Evolutionary conservation across 345 rosid species (phyloP).

Genomic region (Carallia pectinifolia): DNA sequence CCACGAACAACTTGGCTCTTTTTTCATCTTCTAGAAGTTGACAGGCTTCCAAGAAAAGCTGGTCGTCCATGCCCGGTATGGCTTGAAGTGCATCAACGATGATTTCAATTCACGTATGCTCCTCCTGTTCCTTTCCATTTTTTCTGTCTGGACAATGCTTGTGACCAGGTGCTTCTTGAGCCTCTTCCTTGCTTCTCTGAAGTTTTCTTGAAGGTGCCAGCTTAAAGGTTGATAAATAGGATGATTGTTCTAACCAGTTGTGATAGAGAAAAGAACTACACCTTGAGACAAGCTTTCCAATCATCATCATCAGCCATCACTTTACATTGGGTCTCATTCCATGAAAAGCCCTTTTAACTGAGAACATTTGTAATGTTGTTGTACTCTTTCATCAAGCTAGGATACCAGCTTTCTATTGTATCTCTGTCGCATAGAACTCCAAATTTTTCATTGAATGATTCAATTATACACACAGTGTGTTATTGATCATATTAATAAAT

Average conservation of each 20-base stretch:
- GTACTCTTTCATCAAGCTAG: conserved; percentile 27
- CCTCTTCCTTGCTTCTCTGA: conserved; percentile 21
- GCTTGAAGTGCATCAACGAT: conserved; percentile 50
- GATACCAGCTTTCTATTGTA: conserved; percentile 16
- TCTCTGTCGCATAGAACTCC: conserved; percentile 22
- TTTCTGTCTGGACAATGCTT: conserved; percentile 6
- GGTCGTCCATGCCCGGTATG: conserved; percentile 46
- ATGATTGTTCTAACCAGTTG: not conserved
- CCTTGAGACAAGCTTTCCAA: conserved; percentile 28
- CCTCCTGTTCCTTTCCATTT: conserved; percentile 2
- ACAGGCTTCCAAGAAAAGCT: conserved; percentile 49
- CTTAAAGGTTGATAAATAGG: not conserved
- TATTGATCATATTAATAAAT: too few relatives aligned
- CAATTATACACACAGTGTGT: not conserved
- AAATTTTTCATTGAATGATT: conserved; percentile 21
- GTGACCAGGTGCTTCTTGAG: conserved; percentile 11
- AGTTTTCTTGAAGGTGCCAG: conserved; percentile 24
- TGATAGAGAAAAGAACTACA: conserved; percentile 17
- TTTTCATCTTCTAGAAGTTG: conserved; percentile 44
- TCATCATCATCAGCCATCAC: conserved; percentile 15
- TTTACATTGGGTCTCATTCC: conserved; percentile 18
- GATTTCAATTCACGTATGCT: conserved; percentile 32
- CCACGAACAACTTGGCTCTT: conserved; percentile 36
- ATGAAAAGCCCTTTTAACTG: conserved; percentile 23
- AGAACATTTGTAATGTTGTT: conserved; percentile 21